Evolutionary conservation across 805 yeast genomes (phyloP), one percentile per base, ranked within the genome.

Genomic region (Candida wancherniae): DNA sequence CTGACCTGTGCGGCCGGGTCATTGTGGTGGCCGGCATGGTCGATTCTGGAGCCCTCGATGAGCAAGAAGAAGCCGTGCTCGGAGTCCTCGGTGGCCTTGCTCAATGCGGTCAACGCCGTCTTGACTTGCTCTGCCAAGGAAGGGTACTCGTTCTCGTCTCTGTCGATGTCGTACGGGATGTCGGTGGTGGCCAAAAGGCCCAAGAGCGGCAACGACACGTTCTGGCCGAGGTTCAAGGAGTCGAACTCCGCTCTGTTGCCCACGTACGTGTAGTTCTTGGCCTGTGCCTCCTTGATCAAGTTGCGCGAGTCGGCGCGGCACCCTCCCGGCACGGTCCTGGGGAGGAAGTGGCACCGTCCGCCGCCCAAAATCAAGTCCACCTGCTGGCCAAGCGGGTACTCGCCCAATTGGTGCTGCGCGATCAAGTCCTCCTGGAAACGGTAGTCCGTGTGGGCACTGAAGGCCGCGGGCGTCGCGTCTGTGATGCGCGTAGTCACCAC

Each of bases 391-490:
- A 87, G 66, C 1, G 88, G 80, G 48, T 84, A 81, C 23, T 73
- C 69, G 20, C 96, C 96, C 37, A 88, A 56, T 52, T 85, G 92
- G 39, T 88, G 96, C 48, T 75, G 75, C 4, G 96, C 96, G 52
- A 88, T 86, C 57, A 77, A 66, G 51, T 83, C 88, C 55, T 87
- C 94, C 61, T 82, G 84, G 45, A 62, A 69, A 51, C 97, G 71
- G 51, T 64, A 71, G 42, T 78, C 79, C 9, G 71, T 92, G 54
- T 88, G 97, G 3, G 94, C 48, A 23, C 85, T 76, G 54, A 86
- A 88, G 0, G 88, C 77, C 9, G 95, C 96, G 0, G 97, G 97
- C 0, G 97, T 88, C 10, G 97, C 97, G 53, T 88, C 97, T 6
- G 96, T 85, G 43, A 88, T 74, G 41, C 94, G 72, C 0, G 97